Base-by-base conservation (phyloP, 1,284 basidiomycete genomes). In the Ganoderma lucidum region DNA sequence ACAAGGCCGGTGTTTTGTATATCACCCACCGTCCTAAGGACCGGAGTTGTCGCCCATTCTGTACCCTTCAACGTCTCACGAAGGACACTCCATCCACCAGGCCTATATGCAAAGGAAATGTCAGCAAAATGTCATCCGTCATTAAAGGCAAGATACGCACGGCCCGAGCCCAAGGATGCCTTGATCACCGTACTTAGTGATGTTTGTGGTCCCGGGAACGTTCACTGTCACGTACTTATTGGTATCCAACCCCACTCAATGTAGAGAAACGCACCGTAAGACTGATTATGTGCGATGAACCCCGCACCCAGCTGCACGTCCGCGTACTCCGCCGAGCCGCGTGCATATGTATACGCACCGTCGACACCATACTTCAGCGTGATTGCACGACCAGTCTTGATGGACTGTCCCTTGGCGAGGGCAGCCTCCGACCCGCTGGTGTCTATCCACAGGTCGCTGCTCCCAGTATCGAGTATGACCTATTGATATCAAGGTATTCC, bases 391-490 rank as follows among this genome's bases (percentile, higher is more conserved):
- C 60, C 65, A 0, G 69, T 67, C 23, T 67, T 59, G 9, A 45
- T 37, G 17, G 48, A 51, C 17, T 42, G 30, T 12, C 30, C 41
- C 14, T 56, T 55, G 10, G 39, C 30, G 8, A 64, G 39, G 9
- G 48, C 45, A n/a, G 39, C 37, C 17, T 60, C 28, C 19, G 59
- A 53, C 3, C 19, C 23, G 41, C 62, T 67, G 19, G 65, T 67
- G 65, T 67, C 69, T 35, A 70, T 42, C 69, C 69, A 70, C 5
- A 70, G 65, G 28, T 70, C 69, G 63, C 45, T 58, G 59, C 69
- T 70, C 3, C 69, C 69, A 2, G 69, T 67, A 45, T 70, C 69
- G 45, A 67, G 15, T 1, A 70, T 62, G 8, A 67, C 58, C 69
- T 70, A 19, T 9, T 4, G 35, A 28, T 23, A 23, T 23, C 23